These are phyloP conservation scores for Debaryomyces sp. DNA, from an alignment of 1,139 yeast genomes.

Conservation along the genomic window DNA sequence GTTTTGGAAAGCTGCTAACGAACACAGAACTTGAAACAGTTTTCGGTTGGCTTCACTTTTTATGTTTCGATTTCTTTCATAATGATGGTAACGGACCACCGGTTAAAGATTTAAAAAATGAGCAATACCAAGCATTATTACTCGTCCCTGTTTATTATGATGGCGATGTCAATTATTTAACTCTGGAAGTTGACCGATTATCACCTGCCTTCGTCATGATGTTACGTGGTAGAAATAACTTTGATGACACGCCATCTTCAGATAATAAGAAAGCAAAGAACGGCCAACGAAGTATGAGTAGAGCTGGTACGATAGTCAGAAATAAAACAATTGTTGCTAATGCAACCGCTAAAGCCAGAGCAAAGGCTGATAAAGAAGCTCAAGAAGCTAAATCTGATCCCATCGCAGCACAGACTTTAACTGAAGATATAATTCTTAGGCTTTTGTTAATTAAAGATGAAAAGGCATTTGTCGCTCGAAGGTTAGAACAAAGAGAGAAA, in stretches of 20 bases:
- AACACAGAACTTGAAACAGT: constrained; percentile 68
- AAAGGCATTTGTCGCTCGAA: constrained; percentile 49
- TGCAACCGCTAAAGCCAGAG: constrained; percentile 65
- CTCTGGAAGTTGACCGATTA: constrained; percentile 61
- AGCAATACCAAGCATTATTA: constrained; percentile 64
- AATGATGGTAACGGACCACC: constrained; percentile 86
- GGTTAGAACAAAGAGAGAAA: constrained; percentile 64
- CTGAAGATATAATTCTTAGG: constrained; percentile 70
- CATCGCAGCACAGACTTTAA: constrained; percentile 55
- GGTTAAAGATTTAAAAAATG: constrained; percentile 62
- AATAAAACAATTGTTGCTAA: constrained; percentile 72
- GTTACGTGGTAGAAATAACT: constrained; percentile 47
- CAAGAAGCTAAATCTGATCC: constrained; percentile 57
- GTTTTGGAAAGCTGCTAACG: constrained; percentile 59
- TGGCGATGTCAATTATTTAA: constrained; percentile 50
- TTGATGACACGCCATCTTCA: constrained; percentile 18
- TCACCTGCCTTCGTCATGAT: constrained; percentile 55
- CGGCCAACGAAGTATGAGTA: constrained; percentile 26
- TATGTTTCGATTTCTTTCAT: constrained; percentile 74
- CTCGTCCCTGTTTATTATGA: constrained; percentile 72
- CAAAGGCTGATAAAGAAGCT: constrained; percentile 52
- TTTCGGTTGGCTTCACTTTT: constrained; percentile 68
- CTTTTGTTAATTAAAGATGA: constrained; percentile 50
- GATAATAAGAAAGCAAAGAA: constrained; percentile 5
- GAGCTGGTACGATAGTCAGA: constrained; percentile 62